Evolutionary conservation across 345 rosid genomes (phyloP).

Genomic region (Physaria fendleri): DNA sequence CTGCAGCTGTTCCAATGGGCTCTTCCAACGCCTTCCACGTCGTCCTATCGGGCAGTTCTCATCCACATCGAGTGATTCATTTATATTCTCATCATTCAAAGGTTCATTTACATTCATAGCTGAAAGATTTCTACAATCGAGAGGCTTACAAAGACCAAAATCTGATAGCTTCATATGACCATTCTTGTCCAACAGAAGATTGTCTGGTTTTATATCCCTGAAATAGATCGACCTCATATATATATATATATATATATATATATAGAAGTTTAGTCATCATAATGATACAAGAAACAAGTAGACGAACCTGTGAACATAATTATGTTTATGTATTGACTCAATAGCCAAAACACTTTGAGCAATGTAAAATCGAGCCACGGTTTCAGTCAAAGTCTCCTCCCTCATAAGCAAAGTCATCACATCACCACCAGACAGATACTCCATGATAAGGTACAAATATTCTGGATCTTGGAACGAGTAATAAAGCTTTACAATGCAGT

Average conservation of each 20-base stretch:
- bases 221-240: slow-evolving; percentile 15
- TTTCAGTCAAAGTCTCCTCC: slow-evolving; percentile 92
- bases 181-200: slow-evolving; percentile 75
- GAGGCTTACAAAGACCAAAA: slow-evolving; percentile 98
- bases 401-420: slow-evolving; percentile 89
- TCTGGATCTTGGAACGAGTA: slow-evolving; percentile 87
- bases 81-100: slow-evolving; percentile 56
- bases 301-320: slow-evolving; percentile 81
- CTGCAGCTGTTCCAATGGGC: slow-evolving; percentile 73
- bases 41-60: slow-evolving; percentile 47
- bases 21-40: slow-evolving; percentile 64
- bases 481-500: slow-evolving; percentile 86
- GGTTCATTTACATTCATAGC: slow-evolving; percentile 67
- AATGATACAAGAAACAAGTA: background rate
- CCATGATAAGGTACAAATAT: slow-evolving; percentile 80
- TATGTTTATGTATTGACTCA: slow-evolving; percentile 88
- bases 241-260: background rate
- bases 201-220: slow-evolving; percentile 98
- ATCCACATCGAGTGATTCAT: slow-evolving; percentile 58
- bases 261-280: background rate
- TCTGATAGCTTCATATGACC: slow-evolving; percentile 96
- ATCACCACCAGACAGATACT: slow-evolving; percentile 94
- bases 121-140: slow-evolving; percentile 68
- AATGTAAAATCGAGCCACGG: slow-evolving; percentile 82
- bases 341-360: slow-evolving; percentile 87